Evolutionary conservation across 2,329 filamentous ascomycete genomes (phyloP).

Genomic region (Fusarium armeniacum): DNA sequence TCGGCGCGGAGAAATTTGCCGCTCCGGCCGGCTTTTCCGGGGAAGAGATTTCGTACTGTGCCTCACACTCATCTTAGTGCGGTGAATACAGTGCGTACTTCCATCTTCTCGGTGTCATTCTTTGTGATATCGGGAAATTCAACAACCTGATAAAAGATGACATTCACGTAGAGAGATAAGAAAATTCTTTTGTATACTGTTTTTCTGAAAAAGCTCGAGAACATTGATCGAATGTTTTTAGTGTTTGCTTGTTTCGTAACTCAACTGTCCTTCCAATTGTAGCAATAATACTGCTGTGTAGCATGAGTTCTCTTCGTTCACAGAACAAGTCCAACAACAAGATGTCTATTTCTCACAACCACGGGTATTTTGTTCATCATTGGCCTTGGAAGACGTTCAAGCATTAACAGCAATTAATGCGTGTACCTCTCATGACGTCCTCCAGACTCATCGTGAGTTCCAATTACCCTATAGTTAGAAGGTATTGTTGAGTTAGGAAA

Average conservation of each 20-base stretch:
- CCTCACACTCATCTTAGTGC: accelerated
- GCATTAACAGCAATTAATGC: no score
- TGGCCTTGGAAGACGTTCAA: background rate
- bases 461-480: background rate
- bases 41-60: conserved; percentile 14
- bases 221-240: background rate
- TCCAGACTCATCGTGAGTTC: background rate
- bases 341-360: background rate
- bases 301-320: background rate
- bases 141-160: background rate
- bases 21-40: conserved; percentile 45
- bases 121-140: conserved; percentile 30
- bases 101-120: background rate
- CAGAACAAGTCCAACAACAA: background rate
- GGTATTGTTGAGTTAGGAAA: background rate
- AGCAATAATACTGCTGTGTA: background rate
- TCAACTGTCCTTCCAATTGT: background rate
- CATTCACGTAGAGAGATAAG: background rate
- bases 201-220: background rate
- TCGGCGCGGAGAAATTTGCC: conserved; percentile 55
- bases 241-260: no score
- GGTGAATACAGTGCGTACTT: conserved; percentile 3
- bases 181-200: no score
- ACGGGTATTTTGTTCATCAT: accelerated
- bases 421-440: background rate